Base-by-base conservation (phyloP, 1,139 yeast species). In the Hansenula lynferdii region DNA sequence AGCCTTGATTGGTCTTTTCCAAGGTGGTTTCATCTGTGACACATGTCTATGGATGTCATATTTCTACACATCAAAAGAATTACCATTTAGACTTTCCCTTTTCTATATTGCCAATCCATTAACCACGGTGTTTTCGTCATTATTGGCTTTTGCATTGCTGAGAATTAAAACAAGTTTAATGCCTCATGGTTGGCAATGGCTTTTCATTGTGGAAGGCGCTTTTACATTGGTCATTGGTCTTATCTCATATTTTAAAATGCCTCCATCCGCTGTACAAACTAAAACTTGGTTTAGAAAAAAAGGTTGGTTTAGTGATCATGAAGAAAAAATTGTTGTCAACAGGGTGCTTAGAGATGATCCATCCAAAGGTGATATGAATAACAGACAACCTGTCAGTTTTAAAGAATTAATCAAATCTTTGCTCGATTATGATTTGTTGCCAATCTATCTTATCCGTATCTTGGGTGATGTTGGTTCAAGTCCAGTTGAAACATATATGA, bases 171-270 rank as follows among this genome's bases (percentile, higher is more conserved):
- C 28, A 7, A 3, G 5, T 11, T 9, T 26, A 8, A 15, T 26
- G 16, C 28, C 28, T 12, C 28, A 26, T 8, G 28, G 69, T 21
- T 60, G 79, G 58, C 67, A 1, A 39, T 47, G 4, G 60, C 58
- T 23, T 77, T 74, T 46, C 9, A 24, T 24, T n/a, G 9, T 24
- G 5, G 27, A 24, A n/a, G 27, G 27, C 6, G 27, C 14, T 5
- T 24, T 24, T 16, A 24, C 27, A 6, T n/a, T 24, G 5, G 6
- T 24, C 7, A 24, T 24, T 24, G 27, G 27, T 24, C 10, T 24
- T 7, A 5, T 24, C 14, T 24, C 27, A n/a, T 24, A 24, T n/a
- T 24, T 24, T 16, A 24, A 24, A 9, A 24, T 24, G 27, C 27
- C 27, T n/a, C 27, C 27, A n/a, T 24, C 27, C 5, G 27, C 27